These are phyloP conservation scores for Penicillium sp. DNA, from an alignment of 2,329 filamentous ascomycete species.

Conservation along the genomic window DNA sequence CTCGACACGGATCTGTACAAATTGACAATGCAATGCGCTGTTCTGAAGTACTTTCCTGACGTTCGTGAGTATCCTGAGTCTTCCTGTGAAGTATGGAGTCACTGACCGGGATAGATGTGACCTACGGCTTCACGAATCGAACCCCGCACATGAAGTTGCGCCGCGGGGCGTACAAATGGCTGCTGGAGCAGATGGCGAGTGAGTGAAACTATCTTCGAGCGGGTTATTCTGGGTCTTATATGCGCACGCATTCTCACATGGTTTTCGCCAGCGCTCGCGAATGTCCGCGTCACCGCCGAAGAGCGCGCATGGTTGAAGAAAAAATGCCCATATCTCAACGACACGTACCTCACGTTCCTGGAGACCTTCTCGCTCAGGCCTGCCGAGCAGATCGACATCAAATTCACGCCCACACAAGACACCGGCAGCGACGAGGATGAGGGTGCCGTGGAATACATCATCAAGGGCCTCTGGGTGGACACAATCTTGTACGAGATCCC, in stretches of 20 bases:
- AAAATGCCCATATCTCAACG: constrained; percentile 77
- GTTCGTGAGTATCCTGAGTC: constrained; percentile 42
- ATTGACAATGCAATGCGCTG: constrained; percentile 97
- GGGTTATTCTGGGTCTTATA: not conserved
- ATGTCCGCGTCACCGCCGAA: constrained; percentile 75
- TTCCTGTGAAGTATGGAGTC: not conserved
- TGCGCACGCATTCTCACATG: not conserved
- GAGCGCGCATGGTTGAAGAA: constrained; percentile 77
- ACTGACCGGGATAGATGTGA: constrained; percentile 59
- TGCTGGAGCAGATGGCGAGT: constrained; percentile 81
- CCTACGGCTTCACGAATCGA: constrained; percentile 92
- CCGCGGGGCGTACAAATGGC: constrained; percentile 79
- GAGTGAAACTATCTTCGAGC: constrained; percentile 29
- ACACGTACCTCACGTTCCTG: constrained; percentile 78
- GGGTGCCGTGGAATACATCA: constrained; percentile 74
- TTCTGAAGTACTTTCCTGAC: constrained; percentile 87
- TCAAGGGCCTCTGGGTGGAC: constrained; percentile 85
- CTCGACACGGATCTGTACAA: constrained; percentile 91
- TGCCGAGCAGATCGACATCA: constrained; percentile 72
- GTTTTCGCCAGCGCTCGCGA: constrained; percentile 66
- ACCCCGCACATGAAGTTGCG: constrained; percentile 92
- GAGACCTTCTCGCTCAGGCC: constrained; percentile 79
- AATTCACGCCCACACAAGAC: constrained; percentile 60
- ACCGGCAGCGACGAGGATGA: constrained; percentile 65
- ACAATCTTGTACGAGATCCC: constrained; percentile 99